phyloP scores from a whole-genome alignment of 768 basidiomycete genomes.

The Termitomyces sp. region DNA sequence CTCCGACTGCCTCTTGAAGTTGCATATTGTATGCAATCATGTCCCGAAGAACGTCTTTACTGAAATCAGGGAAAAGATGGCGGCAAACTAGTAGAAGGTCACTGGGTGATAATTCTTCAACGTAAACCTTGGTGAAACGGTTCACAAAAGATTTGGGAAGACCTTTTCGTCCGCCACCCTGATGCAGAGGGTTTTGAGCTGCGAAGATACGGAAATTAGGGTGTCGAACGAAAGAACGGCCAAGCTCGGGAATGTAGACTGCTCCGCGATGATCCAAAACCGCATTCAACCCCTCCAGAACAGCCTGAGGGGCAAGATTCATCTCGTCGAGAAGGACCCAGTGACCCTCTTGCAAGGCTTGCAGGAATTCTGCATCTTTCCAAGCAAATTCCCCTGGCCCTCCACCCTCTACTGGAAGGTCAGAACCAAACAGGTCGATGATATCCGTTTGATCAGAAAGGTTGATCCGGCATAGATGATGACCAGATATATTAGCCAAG shows the following conservation, averaged over 20 bases:
- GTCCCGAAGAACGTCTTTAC: constrained; percentile 44
- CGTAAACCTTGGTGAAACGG: constrained; percentile 96
- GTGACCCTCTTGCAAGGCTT: constrained; percentile 88
- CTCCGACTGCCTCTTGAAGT: constrained; percentile 62
- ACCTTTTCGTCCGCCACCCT: constrained; percentile 97
- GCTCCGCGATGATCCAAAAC: constrained; percentile 93
- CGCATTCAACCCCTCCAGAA: constrained; percentile 95
- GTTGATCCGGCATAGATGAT: constrained; percentile 88
- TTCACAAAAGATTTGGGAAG: constrained; percentile 97
- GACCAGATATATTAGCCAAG: constrained; percentile 74
- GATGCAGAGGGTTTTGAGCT: constrained; percentile 93
- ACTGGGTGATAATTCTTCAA: constrained; percentile 73
- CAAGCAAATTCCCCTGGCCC: constrained; percentile 90
- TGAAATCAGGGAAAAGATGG: constrained; percentile 62
- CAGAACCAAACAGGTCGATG: constrained; percentile 93
- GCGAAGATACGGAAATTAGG: constrained; percentile 97
- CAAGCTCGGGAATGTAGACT: constrained; percentile 93
- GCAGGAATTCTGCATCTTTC: constrained; percentile 95
- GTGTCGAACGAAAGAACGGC: constrained; percentile 81
- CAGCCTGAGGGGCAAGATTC: constrained; percentile 96
- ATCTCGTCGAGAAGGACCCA: constrained; percentile 99
- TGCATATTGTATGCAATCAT: constrained; percentile 84
- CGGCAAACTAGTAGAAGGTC: constrained; percentile 80
- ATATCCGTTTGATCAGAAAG: constrained; percentile 97
- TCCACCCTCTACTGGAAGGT: constrained; percentile 92